Base-by-base conservation (phyloP, 1,139 yeast genomes). In the Suhomyces bokatorum region DNA sequence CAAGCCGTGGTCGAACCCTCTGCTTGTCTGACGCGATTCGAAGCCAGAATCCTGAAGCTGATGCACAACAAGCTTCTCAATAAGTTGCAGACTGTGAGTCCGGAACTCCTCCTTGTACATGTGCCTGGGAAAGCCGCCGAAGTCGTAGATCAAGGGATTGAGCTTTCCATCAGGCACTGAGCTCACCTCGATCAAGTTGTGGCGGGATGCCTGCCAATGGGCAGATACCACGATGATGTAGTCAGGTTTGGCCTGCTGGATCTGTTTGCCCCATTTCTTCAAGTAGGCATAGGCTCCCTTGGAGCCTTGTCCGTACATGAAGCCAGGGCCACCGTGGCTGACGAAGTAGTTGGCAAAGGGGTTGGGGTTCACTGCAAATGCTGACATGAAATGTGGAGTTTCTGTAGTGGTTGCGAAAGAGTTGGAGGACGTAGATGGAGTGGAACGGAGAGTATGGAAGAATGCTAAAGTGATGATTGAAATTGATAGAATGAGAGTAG, bases 1-100 rank as follows among this genome's bases (percentile, higher is more conserved):
- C 3, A 76, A 85, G 1, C 95, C 95, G 62, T 87, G 95, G 59
- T 87, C 95, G 16, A 87, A 62, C 4, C 95, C 95, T 45, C 95
- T 69, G 15, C 65, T 59, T 15, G 73, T 66, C 15, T 80, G 52
- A 28, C 65, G 63, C 1, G 81, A 65, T 2, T 67, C 54, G 39
- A 85, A 69, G 0, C 83, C 85, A 11, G 62, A 52, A 4, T 58
- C 51, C 13, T 55, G 53, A 32, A 87, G 64, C 10, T 73, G 63
- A 1, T 65, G 55, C 32, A 70, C 69, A 15, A 86, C 64, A 45
- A 70, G 66, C 15, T 67, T 50, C 0, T 86, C 80, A 7, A 85
- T 49, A 8, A 56, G 54, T 0, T 60, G 45, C 40, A 77, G 73
- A 37, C 73, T 70, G 37, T 63, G 59, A 2, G 84, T 63, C 47